phyloP scores from a whole-genome alignment of 2,329 filamentous ascomycete species.

The Xylariales sp. region DNA sequence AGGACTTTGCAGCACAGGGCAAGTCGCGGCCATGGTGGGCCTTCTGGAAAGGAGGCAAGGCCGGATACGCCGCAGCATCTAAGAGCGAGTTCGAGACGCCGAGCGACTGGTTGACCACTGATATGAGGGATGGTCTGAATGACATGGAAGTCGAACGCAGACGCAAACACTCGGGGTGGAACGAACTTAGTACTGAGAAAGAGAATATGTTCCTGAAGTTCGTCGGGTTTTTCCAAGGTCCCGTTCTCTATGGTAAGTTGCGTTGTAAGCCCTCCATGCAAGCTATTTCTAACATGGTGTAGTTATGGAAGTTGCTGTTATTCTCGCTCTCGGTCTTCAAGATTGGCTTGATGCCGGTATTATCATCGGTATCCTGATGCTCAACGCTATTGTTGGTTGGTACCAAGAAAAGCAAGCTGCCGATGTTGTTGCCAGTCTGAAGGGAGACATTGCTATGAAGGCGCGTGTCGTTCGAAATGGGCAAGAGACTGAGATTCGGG shows the following conservation, averaged over 20 bases:
- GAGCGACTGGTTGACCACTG: slow-evolving; percentile 65
- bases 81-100: slow-evolving; percentile 42
- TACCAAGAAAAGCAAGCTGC: slow-evolving; percentile 75
- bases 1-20: slow-evolving; percentile 20
- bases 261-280: neutral
- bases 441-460: slow-evolving; percentile 73
- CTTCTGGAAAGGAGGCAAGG: slow-evolving; percentile 28
- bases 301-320: slow-evolving; percentile 72
- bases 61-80: slow-evolving; percentile 20
- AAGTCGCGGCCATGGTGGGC: slow-evolving; percentile 31
- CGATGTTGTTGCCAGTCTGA: slow-evolving; percentile 65
- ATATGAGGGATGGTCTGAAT: slow-evolving; percentile 61
- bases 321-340: slow-evolving; percentile 66
- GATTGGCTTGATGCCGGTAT: slow-evolving; percentile 73
- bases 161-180: slow-evolving; percentile 63
- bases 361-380: slow-evolving; percentile 66
- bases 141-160: slow-evolving; percentile 55
- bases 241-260: slow-evolving; percentile 66
- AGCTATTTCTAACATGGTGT: no score
- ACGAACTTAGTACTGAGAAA: slow-evolving; percentile 70
- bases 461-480: slow-evolving; percentile 63
- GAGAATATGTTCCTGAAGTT: slow-evolving; percentile 73
- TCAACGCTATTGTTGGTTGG: slow-evolving; percentile 71
- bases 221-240: slow-evolving; percentile 69
- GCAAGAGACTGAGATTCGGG: slow-evolving; percentile 60